Evolutionary conservation across 768 basidiomycete genomes (phyloP).

Genomic region (Mycena pura): DNA sequence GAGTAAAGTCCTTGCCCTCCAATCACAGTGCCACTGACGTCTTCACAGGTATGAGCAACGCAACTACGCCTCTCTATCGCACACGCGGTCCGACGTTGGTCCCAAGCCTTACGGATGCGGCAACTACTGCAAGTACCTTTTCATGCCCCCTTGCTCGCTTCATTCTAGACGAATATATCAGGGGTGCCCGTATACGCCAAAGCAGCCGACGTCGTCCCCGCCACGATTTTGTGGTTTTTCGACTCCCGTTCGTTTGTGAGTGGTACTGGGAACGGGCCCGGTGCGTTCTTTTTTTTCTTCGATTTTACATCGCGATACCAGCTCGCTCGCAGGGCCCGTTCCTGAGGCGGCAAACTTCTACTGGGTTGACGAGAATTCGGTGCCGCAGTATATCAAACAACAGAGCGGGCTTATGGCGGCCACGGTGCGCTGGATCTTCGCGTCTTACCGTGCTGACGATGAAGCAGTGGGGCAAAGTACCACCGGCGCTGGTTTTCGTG

Average conservation of each 20-base stretch:
- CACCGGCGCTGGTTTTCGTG: constrained; percentile 26
- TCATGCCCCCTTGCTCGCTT: neutral
- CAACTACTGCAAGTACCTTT: constrained; percentile 19
- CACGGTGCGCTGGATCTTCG: constrained; percentile 1
- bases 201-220: constrained; percentile 7
- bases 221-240: constrained; percentile 29
- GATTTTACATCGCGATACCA: neutral
- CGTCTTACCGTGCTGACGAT: neutral
- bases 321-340: constrained; percentile 1
- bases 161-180: neutral
- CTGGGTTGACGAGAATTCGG: constrained; percentile 27
- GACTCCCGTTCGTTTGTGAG: constrained; percentile 24
- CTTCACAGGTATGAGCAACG: constrained; percentile 24
- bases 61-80: constrained; percentile 23
- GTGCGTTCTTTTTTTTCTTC: neutral
- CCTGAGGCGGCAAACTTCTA: constrained; percentile 21
- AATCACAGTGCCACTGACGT: neutral
- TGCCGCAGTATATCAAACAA: constrained; percentile 26
- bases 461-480: constrained; percentile 22
- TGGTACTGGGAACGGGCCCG: constrained; percentile 10
- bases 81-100: constrained; percentile 27
- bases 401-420: constrained; percentile 18
- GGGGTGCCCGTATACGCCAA: constrained; percentile 27
- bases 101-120: constrained; percentile 26
- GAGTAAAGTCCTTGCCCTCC: constrained; percentile 3